These are phyloP conservation scores for Agrocybe pediades DNA, from an alignment of 768 basidiomycete genomes.

Conservation along the genomic window DNA sequence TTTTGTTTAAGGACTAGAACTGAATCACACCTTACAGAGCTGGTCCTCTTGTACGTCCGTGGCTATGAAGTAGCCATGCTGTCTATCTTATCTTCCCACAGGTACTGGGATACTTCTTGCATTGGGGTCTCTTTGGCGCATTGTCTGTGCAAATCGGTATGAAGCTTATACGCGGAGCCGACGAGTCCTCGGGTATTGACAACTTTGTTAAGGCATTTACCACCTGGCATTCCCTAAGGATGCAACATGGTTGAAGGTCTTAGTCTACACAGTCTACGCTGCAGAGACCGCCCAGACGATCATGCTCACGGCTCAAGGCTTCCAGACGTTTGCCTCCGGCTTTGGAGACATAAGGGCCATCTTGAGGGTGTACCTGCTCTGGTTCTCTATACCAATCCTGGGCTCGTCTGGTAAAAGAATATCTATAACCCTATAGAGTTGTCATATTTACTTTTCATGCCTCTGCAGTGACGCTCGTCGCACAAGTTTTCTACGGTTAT, in stretches of 20 bases:
- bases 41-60: constrained; percentile 4
- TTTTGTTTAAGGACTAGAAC: background rate
- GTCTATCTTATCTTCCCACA: constrained; percentile 1
- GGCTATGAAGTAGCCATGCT: background rate
- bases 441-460: background rate
- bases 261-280: constrained; percentile 28
- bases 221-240: constrained; percentile 33
- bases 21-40: background rate
- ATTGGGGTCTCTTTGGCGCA: constrained; percentile 31
- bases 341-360: constrained; percentile 27
- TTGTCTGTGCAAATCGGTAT: constrained; percentile 23
- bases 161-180: constrained; percentile 28
- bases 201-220: constrained; percentile 16
- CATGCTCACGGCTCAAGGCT: constrained; percentile 26
- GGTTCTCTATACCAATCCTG: constrained; percentile 29
- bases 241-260: constrained; percentile 19
- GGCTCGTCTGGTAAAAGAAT: constrained; percentile 26
- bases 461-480: constrained; percentile 28
- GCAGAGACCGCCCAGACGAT: constrained; percentile 30
- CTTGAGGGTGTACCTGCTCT: constrained; percentile 22
- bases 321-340: constrained; percentile 26
- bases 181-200: background rate
- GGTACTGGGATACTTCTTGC: constrained; percentile 31
- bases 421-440: background rate
- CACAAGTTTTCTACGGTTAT: constrained; percentile 34